A percentile compares a stretch with the other conserved stretches of the same genome.
phyloP scores from a whole-genome alignment of 768 basidiomycete genomes.

The Agrocybe praecox region DNA sequence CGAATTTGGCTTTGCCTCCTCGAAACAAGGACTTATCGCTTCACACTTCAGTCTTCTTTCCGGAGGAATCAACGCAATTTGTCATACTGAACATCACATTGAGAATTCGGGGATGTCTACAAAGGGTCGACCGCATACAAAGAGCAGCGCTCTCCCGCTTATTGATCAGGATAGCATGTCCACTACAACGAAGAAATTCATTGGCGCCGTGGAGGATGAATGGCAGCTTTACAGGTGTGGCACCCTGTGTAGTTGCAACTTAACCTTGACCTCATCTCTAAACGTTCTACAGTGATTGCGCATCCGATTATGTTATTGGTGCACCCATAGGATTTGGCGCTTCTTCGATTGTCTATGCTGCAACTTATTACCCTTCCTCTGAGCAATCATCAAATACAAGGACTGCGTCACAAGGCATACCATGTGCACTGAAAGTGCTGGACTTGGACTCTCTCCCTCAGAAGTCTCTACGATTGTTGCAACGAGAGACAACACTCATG shows the following conservation, averaged over 20 bases:
- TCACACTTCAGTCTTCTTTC: not conserved
- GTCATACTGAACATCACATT: not conserved
- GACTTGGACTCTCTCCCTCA: constrained; percentile 82
- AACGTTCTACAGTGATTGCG: constrained; percentile 53
- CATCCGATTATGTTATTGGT: constrained; percentile 75
- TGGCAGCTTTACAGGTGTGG: constrained; percentile 79
- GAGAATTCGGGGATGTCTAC: not conserved
- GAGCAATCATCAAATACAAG: constrained; percentile 4
- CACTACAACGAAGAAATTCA: constrained; percentile 42
- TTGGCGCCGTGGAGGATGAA: constrained; percentile 83
- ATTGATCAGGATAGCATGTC: constrained; percentile 3
- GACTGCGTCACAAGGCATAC: constrained; percentile 35
- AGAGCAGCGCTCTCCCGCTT: not conserved
- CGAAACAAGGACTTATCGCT: no score
- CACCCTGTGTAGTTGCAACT: not conserved
- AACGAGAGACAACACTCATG: constrained; percentile 90
- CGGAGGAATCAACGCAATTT: not conserved
- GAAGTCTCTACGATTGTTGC: constrained; percentile 69
- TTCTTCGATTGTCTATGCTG: constrained; percentile 88
- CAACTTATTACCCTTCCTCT: constrained; percentile 53
- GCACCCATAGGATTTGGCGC: constrained; percentile 88
- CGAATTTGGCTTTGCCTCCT: no score
- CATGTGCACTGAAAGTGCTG: constrained; percentile 87
- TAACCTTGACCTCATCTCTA: constrained; percentile 6
- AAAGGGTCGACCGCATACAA: not conserved